Conservation (phyloP, 2,329 filamentous ascomycete genomes). For the Tolypocladium paradoxum region DNA sequence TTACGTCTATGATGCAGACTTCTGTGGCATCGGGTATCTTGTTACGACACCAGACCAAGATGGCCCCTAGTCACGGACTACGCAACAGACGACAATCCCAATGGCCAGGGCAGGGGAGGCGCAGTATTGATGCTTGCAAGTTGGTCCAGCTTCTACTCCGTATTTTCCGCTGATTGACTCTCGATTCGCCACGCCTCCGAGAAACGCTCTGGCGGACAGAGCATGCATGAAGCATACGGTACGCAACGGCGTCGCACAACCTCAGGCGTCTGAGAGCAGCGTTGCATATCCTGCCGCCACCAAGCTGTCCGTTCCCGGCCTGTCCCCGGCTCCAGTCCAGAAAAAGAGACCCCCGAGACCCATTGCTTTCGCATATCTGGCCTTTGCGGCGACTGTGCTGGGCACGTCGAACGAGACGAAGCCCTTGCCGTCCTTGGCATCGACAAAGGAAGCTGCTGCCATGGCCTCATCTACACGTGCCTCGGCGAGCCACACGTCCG, state of each 20-base stretch:
- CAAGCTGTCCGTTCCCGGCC: constrained; percentile 41
- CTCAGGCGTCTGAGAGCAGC: too few relatives aligned
- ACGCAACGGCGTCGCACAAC: too few relatives aligned
- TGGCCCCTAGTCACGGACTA: not conserved
- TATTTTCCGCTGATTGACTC: not conserved
- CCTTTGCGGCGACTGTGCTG: constrained; percentile 49
- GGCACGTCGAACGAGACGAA: constrained; percentile 58
- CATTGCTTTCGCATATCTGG: constrained; percentile 42
- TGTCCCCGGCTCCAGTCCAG: constrained; percentile 56
- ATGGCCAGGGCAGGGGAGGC: too few relatives aligned
- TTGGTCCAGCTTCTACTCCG: not conserved
- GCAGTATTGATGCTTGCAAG: not conserved
- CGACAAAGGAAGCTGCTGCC: constrained; percentile 48
- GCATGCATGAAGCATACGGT: not conserved
- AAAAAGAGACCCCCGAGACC: constrained; percentile 55
- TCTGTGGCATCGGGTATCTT: too few relatives aligned
- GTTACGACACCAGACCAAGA: too few relatives aligned
- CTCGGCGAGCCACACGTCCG: constrained; percentile 33
- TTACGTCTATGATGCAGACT: too few relatives aligned
- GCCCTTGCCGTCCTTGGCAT: constrained; percentile 24
- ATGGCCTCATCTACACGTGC: constrained; percentile 36
- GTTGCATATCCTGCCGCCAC: constrained; percentile 31
- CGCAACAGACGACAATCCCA: not conserved
- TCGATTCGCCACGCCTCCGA: not conserved
- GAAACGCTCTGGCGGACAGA: not conserved